Base-by-base conservation (phyloP, 2,329 filamentous ascomycete genomes). In the Monosporascus ibericus region DNA sequence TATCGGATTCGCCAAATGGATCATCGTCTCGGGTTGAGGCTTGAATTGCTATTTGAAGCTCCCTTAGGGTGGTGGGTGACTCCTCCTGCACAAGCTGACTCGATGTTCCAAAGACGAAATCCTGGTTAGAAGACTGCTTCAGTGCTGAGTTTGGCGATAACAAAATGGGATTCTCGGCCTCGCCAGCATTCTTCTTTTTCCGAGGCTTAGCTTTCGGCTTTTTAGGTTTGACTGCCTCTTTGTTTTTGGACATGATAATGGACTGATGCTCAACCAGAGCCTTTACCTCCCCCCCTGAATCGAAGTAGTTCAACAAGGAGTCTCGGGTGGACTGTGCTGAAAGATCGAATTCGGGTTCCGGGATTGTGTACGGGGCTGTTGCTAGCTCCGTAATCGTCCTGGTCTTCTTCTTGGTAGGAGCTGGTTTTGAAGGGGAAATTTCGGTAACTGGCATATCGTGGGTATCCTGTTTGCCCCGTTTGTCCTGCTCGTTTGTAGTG, bases 71-170 rank as follows among this genome's bases (percentile, higher is more conserved):
- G 0, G 79, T 80, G 9, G 87, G 87, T 0, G 87, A 88, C 37
- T 90, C 82, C 52, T 90, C 87, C 51, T 79, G 73, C 15, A 85
- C 86, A 24, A 95, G 72, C 66, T 95, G 90, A 66, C 90, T 95
- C 1, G 87, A 92, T 0, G 90, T 94, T 1, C 90, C 90, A 69
- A 95, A 95, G 0, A 95, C 71, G 63, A 92, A 88, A 54, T 91
- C 83, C 65, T 94, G 90, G 1, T 79, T 74, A 3, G 80, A 75
- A 15, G 87, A 79, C 58, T 86, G 79, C 49, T 80, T 80, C 44
- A 86, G 69, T 1, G 89, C 90, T 24, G 86, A 80, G 47, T 73
- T 74, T 0, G 90, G 90, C 1, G 88, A 89, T 11, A 89, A 72
- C 2, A 95, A 66, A 18, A 80, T 67, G 42, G 75, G 72, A 20